Evolutionary conservation across 257 asterid species (phyloP).

Genomic region (Solanum dulcamara): DNA sequence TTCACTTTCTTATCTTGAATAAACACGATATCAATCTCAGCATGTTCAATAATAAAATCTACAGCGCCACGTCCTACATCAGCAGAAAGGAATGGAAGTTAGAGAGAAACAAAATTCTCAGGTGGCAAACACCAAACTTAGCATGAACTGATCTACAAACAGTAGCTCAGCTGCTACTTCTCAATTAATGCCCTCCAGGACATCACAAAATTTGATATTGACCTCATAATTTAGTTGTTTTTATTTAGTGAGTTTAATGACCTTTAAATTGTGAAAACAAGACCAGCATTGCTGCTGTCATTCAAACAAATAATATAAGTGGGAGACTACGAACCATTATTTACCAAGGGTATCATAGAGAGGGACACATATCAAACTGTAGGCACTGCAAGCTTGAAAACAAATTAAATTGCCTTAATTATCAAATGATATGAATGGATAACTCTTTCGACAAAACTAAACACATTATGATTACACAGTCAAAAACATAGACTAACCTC

Average conservation of each 20-base stretch:
- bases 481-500: constrained; percentile 34
- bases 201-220: too few relatives aligned
- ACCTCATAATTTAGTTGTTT: neutral
- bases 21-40: constrained; percentile 72
- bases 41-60: constrained; percentile 68
- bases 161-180: too few relatives aligned
- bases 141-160: neutral
- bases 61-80: constrained; percentile 81
- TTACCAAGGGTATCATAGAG: constrained; percentile 89
- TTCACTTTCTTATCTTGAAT: constrained; percentile 74
- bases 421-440: neutral
- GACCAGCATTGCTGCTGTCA: neutral
- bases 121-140: too few relatives aligned
- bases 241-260: neutral
- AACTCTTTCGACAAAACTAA: neutral
- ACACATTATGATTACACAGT: neutral
- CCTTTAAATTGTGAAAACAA: neutral
- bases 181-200: too few relatives aligned
- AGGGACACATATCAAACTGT: constrained; percentile 78
- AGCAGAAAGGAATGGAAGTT: neutral
- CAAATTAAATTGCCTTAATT: neutral
- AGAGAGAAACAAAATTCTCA: neutral
- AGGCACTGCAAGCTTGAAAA: constrained; percentile 65
- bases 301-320: neutral
- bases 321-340: neutral